Conservation (phyloP, 768 basidiomycete species). For the Paxillus ammoniavirescens region DNA sequence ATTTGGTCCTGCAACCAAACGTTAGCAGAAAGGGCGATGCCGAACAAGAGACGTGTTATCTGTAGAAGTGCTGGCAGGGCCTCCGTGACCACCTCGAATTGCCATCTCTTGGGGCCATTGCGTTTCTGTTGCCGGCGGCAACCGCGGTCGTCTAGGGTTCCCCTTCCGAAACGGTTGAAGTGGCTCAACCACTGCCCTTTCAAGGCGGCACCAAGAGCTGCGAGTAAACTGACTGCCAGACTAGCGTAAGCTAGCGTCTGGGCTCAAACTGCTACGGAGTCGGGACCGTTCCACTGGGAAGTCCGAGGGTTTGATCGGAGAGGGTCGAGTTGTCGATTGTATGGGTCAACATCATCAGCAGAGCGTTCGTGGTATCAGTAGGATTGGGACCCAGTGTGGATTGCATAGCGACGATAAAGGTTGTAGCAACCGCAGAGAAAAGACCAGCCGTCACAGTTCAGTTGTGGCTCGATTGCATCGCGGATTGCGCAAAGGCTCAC, state of each 20-base stretch:
- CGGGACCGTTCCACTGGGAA: conserved; percentile 19
- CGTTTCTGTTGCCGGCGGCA: conserved; percentile 6
- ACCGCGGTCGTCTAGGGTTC: background rate
- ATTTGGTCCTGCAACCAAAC: background rate
- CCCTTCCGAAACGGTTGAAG: too few species aligned
- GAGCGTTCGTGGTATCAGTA: conserved; percentile 19
- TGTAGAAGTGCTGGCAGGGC: conserved; percentile 4
- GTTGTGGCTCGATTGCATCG: background rate
- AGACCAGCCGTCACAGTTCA: conserved; percentile 32
- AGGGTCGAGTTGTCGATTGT: conserved; percentile 10
- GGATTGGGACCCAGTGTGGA: conserved; percentile 32
- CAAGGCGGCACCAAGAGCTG: conserved; percentile 12
- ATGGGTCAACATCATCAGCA: conserved; percentile 22
- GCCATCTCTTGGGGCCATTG: conserved; percentile 5
- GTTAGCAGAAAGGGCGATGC: background rate
- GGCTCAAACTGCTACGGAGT: conserved; percentile 5
- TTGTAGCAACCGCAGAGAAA: conserved; percentile 38
- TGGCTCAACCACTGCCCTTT: background rate
- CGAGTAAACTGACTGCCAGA: conserved; percentile 12
- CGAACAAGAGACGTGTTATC: conserved; percentile 6
- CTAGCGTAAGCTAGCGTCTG: conserved; percentile 16
- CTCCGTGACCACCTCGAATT: conserved; percentile 3
- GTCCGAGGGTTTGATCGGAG: background rate
- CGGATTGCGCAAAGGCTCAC: background rate
- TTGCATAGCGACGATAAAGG: conserved; percentile 39